Evolutionary conservation across 1,284 basidiomycete genomes (phyloP).

Genomic region (Thelephora terrestris): DNA sequence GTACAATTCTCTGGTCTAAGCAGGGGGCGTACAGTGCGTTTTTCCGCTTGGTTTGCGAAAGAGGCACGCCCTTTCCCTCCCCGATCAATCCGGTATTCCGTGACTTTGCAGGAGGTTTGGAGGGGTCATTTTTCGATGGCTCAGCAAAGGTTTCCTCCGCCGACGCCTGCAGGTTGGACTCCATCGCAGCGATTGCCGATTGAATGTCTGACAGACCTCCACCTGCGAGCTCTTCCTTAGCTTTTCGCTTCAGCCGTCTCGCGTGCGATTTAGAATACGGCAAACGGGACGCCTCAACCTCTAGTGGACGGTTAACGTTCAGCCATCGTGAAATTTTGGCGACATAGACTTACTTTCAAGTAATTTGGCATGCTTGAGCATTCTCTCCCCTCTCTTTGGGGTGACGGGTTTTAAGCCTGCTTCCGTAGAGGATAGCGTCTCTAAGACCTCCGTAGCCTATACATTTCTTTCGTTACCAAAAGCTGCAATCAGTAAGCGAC

Average conservation of each 20-base stretch:
- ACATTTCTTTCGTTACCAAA: not conserved
- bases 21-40: conserved; percentile 50
- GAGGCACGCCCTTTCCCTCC: conserved; percentile 48
- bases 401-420: conserved; percentile 17
- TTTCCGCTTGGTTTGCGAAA: conserved; percentile 59
- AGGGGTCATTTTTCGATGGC: conserved; percentile 17
- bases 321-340: conserved; percentile 1
- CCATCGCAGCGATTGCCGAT: conserved; percentile 42
- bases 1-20: conserved; percentile 5
- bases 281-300: conserved; percentile 38
- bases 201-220: conserved; percentile 47
- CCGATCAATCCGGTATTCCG: conserved; percentile 49
- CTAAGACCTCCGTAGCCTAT: conserved; percentile 39
- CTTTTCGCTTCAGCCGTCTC: conserved; percentile 62
- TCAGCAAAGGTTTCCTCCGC: not conserved
- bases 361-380: conserved; percentile 57
- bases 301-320: conserved; percentile 25
- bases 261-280: conserved; percentile 71
- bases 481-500: conserved; percentile 12
- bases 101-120: too few relatives aligned
- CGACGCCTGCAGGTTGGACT: conserved; percentile 19
- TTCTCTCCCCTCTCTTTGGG: conserved; percentile 64
- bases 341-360: conserved; percentile 40
- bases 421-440: conserved; percentile 19
- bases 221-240: conserved; percentile 56